Conservation (phyloP, 2,329 filamentous ascomycete species). For the Stenocarpella maydis region DNA sequence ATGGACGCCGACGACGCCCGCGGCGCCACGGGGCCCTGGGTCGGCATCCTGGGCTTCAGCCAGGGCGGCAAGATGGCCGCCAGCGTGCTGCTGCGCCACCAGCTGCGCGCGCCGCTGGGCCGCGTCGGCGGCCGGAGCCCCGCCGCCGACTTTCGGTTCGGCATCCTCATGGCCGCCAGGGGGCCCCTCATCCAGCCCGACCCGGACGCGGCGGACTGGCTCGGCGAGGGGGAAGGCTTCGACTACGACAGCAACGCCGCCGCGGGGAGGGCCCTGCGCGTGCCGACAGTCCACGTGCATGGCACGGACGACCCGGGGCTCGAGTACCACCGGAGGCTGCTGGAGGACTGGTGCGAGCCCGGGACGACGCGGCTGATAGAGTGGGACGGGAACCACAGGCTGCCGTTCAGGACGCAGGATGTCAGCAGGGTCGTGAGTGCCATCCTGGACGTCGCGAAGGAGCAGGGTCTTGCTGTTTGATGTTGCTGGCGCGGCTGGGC, state of each 20-base stretch:
- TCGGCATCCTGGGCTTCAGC: constrained; percentile 71
- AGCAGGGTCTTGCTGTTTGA: background rate
- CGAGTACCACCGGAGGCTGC: constrained; percentile 62
- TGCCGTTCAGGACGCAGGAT: constrained; percentile 74
- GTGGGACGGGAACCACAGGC: constrained; percentile 76
- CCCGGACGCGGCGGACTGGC: constrained; percentile 34
- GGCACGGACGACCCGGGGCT: constrained; percentile 68
- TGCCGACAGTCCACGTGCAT: constrained; percentile 75
- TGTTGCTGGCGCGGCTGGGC: background rate
- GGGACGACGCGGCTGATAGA: constrained; percentile 66
- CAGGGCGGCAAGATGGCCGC: constrained; percentile 71
- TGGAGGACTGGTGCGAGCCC: constrained; percentile 66
- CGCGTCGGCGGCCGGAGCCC: constrained; percentile 36
- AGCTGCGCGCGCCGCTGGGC: constrained; percentile 49
- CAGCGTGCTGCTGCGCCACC: constrained; percentile 68
- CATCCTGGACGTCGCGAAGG: constrained; percentile 5
- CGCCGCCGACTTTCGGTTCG: constrained; percentile 38
- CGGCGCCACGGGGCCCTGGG: constrained; percentile 64
- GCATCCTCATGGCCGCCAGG: constrained; percentile 49
- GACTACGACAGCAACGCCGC: constrained; percentile 53
- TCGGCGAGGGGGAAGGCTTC: constrained; percentile 51
- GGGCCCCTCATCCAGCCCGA: constrained; percentile 35
- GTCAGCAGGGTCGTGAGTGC: constrained; percentile 62
- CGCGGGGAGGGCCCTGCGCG: constrained; percentile 55
- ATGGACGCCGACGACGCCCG: constrained; percentile 60